Percentiles rank a stretch among this genome's conserved stretches.
These are phyloP conservation scores for Xylaria arbuscula DNA, from an alignment of 2,329 filamentous ascomycete species.

Conservation along the genomic window DNA sequence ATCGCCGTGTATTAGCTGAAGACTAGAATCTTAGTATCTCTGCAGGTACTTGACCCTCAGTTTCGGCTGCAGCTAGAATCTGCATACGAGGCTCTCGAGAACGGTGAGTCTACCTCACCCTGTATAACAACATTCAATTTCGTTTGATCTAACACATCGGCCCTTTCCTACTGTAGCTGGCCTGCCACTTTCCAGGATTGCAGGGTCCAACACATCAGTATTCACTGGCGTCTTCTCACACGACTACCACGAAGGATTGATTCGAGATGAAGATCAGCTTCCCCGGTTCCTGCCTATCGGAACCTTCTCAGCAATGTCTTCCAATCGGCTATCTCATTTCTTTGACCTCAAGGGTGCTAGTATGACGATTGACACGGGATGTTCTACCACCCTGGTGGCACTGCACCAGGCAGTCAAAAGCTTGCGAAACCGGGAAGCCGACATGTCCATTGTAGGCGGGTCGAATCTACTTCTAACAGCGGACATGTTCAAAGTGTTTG, in stretches of 20 bases:
- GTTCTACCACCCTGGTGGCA: not conserved
- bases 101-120: too few relatives aligned
- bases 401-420: slow-evolving; percentile 1
- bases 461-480: slow-evolving; percentile 54
- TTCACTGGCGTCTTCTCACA: not conserved
- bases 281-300: not conserved
- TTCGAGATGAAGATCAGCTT: not conserved
- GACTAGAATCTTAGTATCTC: too few relatives aligned
- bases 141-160: too few relatives aligned
- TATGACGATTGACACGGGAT: slow-evolving; percentile 1
- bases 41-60: slow-evolving; percentile 4
- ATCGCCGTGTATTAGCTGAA: too few relatives aligned
- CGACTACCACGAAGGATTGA: not conserved
- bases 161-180: too few relatives aligned
- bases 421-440: not conserved
- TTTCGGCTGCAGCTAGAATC: not conserved
- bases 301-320: not conserved
- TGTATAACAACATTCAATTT: too few relatives aligned
- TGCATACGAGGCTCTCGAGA: not conserved
- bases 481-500: not conserved
- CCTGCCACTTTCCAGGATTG: not conserved
- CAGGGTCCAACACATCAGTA: not conserved
- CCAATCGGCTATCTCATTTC: not conserved
- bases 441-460: slow-evolving; percentile 52
- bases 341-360: not conserved